Evolutionary conservation across 192 early-diverging fungal genomes (phyloP), one percentile per base, ranked within the genome.

Genomic region (Powellomyces hirtus): DNA sequence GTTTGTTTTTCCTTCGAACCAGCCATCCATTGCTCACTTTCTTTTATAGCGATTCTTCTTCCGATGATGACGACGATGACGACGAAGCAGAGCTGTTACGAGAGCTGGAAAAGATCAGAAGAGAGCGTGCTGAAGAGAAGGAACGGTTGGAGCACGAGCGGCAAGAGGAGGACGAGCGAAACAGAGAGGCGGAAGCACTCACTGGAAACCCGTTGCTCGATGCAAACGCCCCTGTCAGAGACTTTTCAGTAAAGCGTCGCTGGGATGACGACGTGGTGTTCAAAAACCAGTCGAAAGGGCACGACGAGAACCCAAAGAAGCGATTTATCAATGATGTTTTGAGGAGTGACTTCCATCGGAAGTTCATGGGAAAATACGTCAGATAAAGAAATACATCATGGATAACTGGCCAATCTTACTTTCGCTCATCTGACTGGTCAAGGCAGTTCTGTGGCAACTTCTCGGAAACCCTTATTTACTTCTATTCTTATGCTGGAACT

Each of bases 241-340:
- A 86, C 75, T 96, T 91, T 73, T 89, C 73, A 36, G 91, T 97
- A 30, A 97, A 96, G 82, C 75, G 93, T 56, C 82, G 92, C 56
- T 97, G 95, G 97, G 95, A 98, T 73, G 95, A 98, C 61, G 97
- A 98, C 75, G 97, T 98, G 38, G 89, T 98, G 37, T 98, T 98
- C 76, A 93, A 92, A 70, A 98, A 99, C 77, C 97, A 99, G 79
- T 92, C 94, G 0, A 78, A 87, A 38, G 92, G 91, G 33, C 84
- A 88, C 30, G 91, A 93, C 26, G 93, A 92, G 20, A 90, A 89
- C 59, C 88, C 92, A 34, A 90, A 93, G 73, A 96, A 97, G 77
- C 82, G 96, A 52, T 99, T 98, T 79, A 87, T 98, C 70, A 99
- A 99, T 74, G 96, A 99, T 79, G 89, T 96, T 79, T 77, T 98